Conservation (phyloP, 2,329 filamentous ascomycete species). For the Xylaria sp. region DNA sequence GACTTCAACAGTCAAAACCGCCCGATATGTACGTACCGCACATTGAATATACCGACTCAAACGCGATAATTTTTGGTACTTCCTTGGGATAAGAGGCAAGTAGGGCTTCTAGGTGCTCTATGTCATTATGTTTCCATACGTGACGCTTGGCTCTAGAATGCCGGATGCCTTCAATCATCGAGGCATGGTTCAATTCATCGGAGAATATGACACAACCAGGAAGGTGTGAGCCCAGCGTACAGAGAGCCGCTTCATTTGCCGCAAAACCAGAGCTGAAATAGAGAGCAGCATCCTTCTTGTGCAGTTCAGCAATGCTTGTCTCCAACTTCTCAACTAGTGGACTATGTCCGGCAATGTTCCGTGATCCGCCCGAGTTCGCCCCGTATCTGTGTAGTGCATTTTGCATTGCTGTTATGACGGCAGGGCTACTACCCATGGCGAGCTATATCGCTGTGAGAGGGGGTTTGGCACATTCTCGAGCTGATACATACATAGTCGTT, state of each 20-base stretch:
- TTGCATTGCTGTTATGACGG: constrained; percentile 91
- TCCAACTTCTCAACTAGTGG: constrained; percentile 89
- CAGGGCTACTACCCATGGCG: constrained; percentile 93
- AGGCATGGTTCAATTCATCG: constrained; percentile 96
- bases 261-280: constrained; percentile 99
- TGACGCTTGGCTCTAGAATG: constrained; percentile 96
- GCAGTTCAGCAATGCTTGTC: constrained; percentile 82
- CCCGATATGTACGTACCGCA: constrained; percentile 62
- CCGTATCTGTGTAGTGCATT: constrained; percentile 93
- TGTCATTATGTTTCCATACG: constrained; percentile 98
- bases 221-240: constrained; percentile 92
- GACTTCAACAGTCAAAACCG: neutral
- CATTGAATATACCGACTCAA: constrained; percentile 99
- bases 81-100: constrained; percentile 84
- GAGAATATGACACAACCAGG: constrained; percentile 97
- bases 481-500: constrained; percentile 77
- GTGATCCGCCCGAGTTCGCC: constrained; percentile 91
- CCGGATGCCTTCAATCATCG: constrained; percentile 98
- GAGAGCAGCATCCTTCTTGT: constrained; percentile 88
- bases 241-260: constrained; percentile 95
- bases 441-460: constrained; percentile 54
- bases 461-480: neutral
- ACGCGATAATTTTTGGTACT: constrained; percentile 96
- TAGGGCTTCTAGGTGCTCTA: constrained; percentile 89
- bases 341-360: constrained; percentile 99